phyloP scores from a whole-genome alignment of 2,329 filamentous ascomycete species.

The Calonectria pteridis region DNA sequence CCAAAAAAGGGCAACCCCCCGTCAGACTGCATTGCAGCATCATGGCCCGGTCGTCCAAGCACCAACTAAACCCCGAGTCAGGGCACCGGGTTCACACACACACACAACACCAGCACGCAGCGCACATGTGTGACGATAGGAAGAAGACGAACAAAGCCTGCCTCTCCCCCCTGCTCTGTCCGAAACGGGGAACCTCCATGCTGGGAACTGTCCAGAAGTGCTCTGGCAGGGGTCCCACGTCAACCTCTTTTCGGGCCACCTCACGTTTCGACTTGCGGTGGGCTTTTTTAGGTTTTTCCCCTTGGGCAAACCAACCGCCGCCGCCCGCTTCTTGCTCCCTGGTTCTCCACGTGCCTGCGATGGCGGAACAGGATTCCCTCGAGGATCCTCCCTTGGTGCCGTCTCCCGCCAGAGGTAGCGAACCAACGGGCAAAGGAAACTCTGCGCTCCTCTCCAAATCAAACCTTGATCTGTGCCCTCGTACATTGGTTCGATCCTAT shows the following conservation, averaged over 20 bases:
- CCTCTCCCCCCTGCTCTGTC: constrained; percentile 9
- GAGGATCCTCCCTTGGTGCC: not conserved
- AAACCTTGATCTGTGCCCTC: not conserved
- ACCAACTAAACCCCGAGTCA: not conserved
- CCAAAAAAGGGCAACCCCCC: not conserved
- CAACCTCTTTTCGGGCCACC: constrained; percentile 32
- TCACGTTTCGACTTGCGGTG: constrained; percentile 45
- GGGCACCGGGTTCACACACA: not conserved
- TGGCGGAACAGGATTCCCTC: not conserved
- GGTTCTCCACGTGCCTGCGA: constrained; percentile 1
- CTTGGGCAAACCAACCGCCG: not conserved
- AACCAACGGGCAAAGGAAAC: not conserved
- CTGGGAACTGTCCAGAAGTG: constrained; percentile 7
- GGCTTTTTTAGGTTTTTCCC: constrained; percentile 13
- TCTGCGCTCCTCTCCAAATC: not conserved
- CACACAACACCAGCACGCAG: not conserved
- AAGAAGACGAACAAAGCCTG: not conserved
- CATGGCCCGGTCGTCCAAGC: not conserved
- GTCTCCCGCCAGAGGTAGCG: not conserved
- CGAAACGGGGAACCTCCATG: constrained; percentile 7
- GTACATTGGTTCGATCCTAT: not conserved
- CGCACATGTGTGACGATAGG: not conserved
- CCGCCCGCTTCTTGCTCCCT: not conserved
- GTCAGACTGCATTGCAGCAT: not conserved
- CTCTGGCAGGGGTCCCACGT: constrained; percentile 19